These are phyloP conservation scores for Coemansia sp. DNA, from an alignment of 192 early-diverging fungal genomes.

Conservation along the genomic window DNA sequence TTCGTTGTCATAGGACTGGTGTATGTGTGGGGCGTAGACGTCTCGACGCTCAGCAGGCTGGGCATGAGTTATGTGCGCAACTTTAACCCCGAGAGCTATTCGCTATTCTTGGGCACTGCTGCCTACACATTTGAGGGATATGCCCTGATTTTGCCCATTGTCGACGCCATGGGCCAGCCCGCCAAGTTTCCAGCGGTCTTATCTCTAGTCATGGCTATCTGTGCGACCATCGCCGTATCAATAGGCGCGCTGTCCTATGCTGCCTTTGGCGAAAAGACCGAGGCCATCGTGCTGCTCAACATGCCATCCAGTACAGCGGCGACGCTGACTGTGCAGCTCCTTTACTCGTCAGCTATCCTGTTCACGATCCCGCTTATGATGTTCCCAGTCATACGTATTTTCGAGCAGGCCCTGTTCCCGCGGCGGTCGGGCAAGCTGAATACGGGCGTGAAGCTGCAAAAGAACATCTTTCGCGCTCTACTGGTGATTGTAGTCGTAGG, in stretches of 20 bases:
- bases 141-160: constrained; percentile 74
- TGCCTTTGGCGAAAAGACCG: constrained; percentile 80
- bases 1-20: constrained; percentile 86
- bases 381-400: constrained; percentile 89
- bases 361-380: constrained; percentile 88
- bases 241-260: constrained; percentile 83
- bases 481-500: constrained; percentile 65
- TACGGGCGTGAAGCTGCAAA: constrained; percentile 75
- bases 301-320: constrained; percentile 66
- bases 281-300: constrained; percentile 88
- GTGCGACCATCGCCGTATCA: constrained; percentile 74
- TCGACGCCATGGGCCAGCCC: constrained; percentile 80
- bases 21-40: constrained; percentile 81
- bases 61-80: constrained; percentile 63
- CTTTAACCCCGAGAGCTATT: constrained; percentile 77
- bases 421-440: constrained; percentile 76
- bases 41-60: constrained; percentile 60
- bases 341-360: constrained; percentile 93
- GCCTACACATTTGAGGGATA: constrained; percentile 90
- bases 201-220: constrained; percentile 71
- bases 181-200: constrained; percentile 80
- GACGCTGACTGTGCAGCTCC: constrained; percentile 71
- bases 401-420: constrained; percentile 78
- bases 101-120: constrained; percentile 93
- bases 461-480: constrained; percentile 73